Evolutionary conservation across 73 alveolate genomes (phyloP), one percentile per base, ranked within the genome.

Genomic region (Paramecium primaurelia): DNA sequence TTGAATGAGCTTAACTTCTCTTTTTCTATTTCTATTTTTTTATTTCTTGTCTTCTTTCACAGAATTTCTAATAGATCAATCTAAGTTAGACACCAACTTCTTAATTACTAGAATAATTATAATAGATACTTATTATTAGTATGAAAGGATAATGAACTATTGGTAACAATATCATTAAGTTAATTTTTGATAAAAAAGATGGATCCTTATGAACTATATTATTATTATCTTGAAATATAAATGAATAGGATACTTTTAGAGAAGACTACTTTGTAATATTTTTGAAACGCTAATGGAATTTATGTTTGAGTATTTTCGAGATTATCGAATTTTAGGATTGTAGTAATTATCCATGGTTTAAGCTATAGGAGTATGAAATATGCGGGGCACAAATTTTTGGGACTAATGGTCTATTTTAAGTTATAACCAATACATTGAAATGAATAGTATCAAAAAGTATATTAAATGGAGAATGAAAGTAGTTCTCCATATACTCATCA

Each of bases 321-420:
- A 37, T 25, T 73, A 36, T 36, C 37, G 22, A 32, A 20, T 37
- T 73, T 37, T 73, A 16, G 87, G 60, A 73, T 73, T 32, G 26
- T 73, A 40, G 47, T 73, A 73, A 73, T 37, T 37, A 12, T 73
- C 68, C 34, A 73, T 20, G 8, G 87, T 73, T 37, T 40, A 14
- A 6, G 87, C 54, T 18, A 73, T 44, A 4, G 87, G 34, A 5
- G 58, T 37, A 73, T 73, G 87, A 40, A 73, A 73, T 73, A 73
- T 73, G 87, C 40, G 87, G 59, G 87, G 87, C 58, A 40, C 59
- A 73, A 37, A 73, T 73, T 73, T 32, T 12, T 37, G 59, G 36
- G 87, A 73, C 87, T 73, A 30, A 12, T 32, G 68, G 47, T 73
- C 87, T 73, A 73, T 38, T 40, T 73, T 73, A 37, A 73, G 58